Evolutionary conservation across 305 asterid species (phyloP), one percentile per base, ranked within the genome.

Genomic region (Andrographis paniculata): DNA sequence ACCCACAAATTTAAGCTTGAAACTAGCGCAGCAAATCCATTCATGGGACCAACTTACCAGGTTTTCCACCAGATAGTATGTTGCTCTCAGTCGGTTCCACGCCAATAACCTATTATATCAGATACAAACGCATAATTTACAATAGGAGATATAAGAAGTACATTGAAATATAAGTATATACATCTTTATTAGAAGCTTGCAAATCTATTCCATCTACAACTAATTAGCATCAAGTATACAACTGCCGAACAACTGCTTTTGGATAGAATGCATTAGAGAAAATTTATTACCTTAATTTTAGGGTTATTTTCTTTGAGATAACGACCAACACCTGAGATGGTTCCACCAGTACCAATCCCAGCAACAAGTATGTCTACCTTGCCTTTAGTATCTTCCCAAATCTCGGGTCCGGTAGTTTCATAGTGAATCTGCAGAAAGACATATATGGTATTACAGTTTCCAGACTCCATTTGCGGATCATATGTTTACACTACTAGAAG

Each of bases 381-480:
- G 55, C 98, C 98, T 53, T 65, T 82, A 15, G 98, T 82, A 68
- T 89, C 96, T 55, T 86, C 96, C 98, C 98, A 89, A 52, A 89
- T 89, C 82, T 85, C 98, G 14, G 98, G 98, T 56, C 98, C 95
- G 27, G 98, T 89, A 64, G 95, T 86, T 72, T 89, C 98, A 63
- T 68, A 85, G 65, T 89, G 98, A 63, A 89, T 58, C 97, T 88
- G 65, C 67, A 46, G 16, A 64, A 48, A 20, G 51, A 53, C 37
- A 39, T 13, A 20, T 35, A 42, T 21, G 9, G 14, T 49, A 37
- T 21, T 47, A 37, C 46, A 59, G 41, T 24, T 35, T 24, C 44
- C 24, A 59, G 45, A 43, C 37, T 53, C 53, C 35, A 40, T 53
- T 15, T 42, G 48, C 45, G 22, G 47, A 54, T 53, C 47, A 51